These are phyloP conservation scores for Solanum clarkiae DNA, from an alignment of 257 asterid species.

Conservation along the genomic window DNA sequence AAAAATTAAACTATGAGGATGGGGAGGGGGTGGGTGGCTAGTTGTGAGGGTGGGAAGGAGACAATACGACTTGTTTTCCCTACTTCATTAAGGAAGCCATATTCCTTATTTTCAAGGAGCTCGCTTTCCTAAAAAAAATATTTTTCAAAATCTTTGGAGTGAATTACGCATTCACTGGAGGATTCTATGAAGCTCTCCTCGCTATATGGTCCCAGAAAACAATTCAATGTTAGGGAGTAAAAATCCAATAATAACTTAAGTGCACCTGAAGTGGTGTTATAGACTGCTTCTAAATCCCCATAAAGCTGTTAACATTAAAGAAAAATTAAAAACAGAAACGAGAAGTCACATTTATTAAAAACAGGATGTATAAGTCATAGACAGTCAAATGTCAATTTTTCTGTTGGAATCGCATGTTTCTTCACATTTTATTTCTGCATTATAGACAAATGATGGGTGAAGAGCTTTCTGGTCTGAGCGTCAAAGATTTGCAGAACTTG, in stretches of 20 bases:
- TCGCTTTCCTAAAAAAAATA: neutral
- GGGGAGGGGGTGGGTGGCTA: neutral
- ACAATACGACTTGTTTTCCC: neutral
- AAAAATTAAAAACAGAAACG: neutral
- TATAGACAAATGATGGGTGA: slow-evolving; percentile 65
- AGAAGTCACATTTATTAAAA: neutral
- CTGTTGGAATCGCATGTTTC: neutral
- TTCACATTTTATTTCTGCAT: neutral
- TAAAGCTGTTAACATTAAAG: neutral
- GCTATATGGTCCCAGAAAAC: neutral
- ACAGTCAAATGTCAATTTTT: neutral
- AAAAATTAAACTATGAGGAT: neutral
- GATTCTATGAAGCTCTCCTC: neutral
- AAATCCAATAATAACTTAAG: neutral
- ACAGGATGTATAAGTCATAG: neutral
- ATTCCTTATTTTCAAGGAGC: neutral
- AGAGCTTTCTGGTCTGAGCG: slow-evolving; percentile 48
- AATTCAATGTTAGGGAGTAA: neutral
- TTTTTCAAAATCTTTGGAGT: neutral
- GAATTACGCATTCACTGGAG: neutral
- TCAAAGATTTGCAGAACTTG: slow-evolving; percentile 49
- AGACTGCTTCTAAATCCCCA: neutral
- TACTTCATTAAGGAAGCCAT: neutral
- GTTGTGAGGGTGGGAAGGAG: neutral
- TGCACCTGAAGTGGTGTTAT: neutral